Conservation (phyloP, 805 yeast species). For the Tetrapisispora arboricola region DNA sequence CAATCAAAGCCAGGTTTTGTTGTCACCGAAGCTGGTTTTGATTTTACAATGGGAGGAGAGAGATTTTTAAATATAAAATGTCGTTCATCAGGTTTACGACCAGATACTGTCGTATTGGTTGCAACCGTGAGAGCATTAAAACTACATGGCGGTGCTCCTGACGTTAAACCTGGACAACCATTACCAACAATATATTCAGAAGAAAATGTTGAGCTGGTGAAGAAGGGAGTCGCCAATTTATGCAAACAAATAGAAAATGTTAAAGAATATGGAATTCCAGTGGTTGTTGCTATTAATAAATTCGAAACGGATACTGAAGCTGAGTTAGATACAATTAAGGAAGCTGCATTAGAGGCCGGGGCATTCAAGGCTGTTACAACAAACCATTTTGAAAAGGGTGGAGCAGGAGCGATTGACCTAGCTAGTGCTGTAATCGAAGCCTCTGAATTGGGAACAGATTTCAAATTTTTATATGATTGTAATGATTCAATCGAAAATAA, state of each 20-base stretch:
- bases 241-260: slow-evolving; percentile 86
- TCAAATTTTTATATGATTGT: slow-evolving; percentile 59
- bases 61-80: slow-evolving; percentile 93
- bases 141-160: slow-evolving; percentile 95
- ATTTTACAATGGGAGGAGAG: slow-evolving; percentile 99
- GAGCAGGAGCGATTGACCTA: slow-evolving; percentile 73
- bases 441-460: slow-evolving; percentile 38
- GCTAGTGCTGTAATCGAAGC: slow-evolving; percentile 80
- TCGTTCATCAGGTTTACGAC: slow-evolving; percentile 77
- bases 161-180: slow-evolving; percentile 86
- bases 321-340: slow-evolving; percentile 70
- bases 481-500: slow-evolving; percentile 70
- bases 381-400: slow-evolving; percentile 95
- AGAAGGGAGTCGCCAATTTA: slow-evolving; percentile 75
- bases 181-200: slow-evolving; percentile 71
- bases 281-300: slow-evolving; percentile 87
- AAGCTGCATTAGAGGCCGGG: slow-evolving; percentile 82
- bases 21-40: slow-evolving; percentile 97
- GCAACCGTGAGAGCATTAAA: slow-evolving; percentile 96
- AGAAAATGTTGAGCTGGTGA: slow-evolving; percentile 71
- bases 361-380: slow-evolving; percentile 85
- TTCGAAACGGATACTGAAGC: slow-evolving; percentile 73
- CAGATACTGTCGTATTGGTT: slow-evolving; percentile 86
- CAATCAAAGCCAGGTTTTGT: slow-evolving; percentile 60
- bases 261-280: slow-evolving; percentile 77